Evolutionary conservation across 139 green algal species (phyloP), one percentile per base, ranked within the genome.

Genomic region (Zygnema circumcarinatum): DNA sequence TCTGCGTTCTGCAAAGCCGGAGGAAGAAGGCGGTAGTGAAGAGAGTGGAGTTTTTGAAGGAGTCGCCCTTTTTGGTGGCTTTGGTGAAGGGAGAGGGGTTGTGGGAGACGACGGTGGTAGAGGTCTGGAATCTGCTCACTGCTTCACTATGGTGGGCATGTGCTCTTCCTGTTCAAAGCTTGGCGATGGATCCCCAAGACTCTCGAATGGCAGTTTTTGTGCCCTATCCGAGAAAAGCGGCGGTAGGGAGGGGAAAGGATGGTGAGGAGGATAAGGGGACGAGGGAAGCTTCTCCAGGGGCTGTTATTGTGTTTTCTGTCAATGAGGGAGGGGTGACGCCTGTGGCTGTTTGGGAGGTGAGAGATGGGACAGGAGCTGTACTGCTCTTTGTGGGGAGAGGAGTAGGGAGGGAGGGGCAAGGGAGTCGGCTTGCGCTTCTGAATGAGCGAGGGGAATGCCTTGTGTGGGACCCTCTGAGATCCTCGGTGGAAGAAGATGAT

Each of bases 81-180:
- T 41, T 53, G 25, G 41, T 32, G 21, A 42, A 36, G 25, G 42
- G 47, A 62, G 47, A 62, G 47, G 7, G 7, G 47, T 62, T 62
- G 16, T n/a, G n/a, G n/a, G n/a, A n/a, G n/a, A 36, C 2, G 78
- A 75, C 81, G 54, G 80, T 31, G 21, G 38, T 95, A 25, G 76
- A 88, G 0, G 93, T 94, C 38, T 95, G 92, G 89, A 92, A 95
- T 86, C 39, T 95, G 35, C 83, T 94, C 33, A 94, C 88, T 1
- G 56, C 73, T n/a, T 79, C 81, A 11, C 52, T 94, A 32, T 87
- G 88, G 16, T 95, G 93, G 93, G 85, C 74, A 31, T 54, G 86
- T 31, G 75, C 74, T 31, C 2, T 94, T 88, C 86, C 91, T 29
- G 89, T 93, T 3, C 7, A 3, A 29, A 25, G 7, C 7, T 78